Base-by-base conservation (phyloP, 306 rosid species). In the Sesbania bispinosa region DNA sequence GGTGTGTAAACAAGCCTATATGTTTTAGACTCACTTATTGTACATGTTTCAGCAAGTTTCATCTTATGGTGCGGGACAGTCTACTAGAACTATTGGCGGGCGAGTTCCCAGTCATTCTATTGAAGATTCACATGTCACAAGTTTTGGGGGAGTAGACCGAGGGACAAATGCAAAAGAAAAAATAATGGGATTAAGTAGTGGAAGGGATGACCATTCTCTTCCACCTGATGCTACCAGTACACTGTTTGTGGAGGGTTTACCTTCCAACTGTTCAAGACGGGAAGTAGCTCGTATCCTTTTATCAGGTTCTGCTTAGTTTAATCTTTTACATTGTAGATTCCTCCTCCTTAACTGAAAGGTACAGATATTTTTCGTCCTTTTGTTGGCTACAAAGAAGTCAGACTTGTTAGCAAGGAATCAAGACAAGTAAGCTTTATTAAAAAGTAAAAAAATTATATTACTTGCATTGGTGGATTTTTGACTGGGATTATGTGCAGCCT, bases 201-300 rank as follows among this genome's bases (percentile, higher is more conserved):
- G 90, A 75, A 89, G 94, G 83, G 59, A 87, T 21, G 97, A 87
- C 50, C 82, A 80, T 77, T 84, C 96, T 46, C 94, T 93, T 80
- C 98, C 98, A 35, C 94, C 90, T 45, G 97, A 87, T 83, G 97
- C 98, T 83, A 81, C 96, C 39, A 90, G 84, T 83, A 93, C 97
- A 8, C 88, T 93, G 11, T 93, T 85, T 81, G 98, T 93, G 55
- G 98, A 93, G 85, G 98, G 98, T 59, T 87, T 93, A 75, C 98
- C 98, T 62, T 53, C 94, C 69, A 87, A 85, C 80, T 93, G 97
- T 72, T 78, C 94, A 3, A 81, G 97, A 67, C 93, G 98, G 57
- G 98, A 93, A 87, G 94, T 93, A 41, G 98, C 98, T 73, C 98
- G 98, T 93, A 93, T 93, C 97, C 89, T 93, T 87, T 74, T 51